Base-by-base conservation (phyloP, 805 yeast genomes). In the Candida maris region DNA sequence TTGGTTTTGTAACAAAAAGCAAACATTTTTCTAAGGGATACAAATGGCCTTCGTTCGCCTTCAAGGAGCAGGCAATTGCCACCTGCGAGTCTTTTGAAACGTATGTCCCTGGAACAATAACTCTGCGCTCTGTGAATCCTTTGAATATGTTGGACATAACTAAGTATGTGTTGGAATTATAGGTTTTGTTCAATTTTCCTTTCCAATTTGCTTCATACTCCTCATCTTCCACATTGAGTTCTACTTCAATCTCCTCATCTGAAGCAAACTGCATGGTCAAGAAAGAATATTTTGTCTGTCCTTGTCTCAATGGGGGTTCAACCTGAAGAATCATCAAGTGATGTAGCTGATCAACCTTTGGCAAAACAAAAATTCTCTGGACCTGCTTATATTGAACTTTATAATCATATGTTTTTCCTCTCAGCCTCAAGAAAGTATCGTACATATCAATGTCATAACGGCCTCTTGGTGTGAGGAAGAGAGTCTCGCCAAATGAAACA, bases 381-480 rank as follows among this genome's bases (percentile, higher is more conserved):
- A 93, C 80, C 57, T 88, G 93, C 54, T 80, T 74, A 62, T 85
- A 91, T 59, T 85, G 96, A 42, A 93, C 75, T 65, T 91, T 93
- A 71, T 93, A 94, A 60, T 93, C 98, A 65, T 93, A 93, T 2
- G 97, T 93, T 64, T 91, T 93, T 59, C 99, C 99, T 54, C 98
- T 79, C 35, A 93, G 72, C 57, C 97, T 79, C 62, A 93, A 75
- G 34, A 93, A 84, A 20, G 77, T 75, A 23, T 85, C 80, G 63
- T 85, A 93, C 80, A 93, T 82, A 62, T 91, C 97, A 51, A 93
- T 84, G 61, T 93, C 97, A 61, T 89, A 93, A 62, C 98, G 91
- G 47, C 98, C 98, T 73, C 98, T 81, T 53, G 98, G 98, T 1
- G 97, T 93, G 41, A 93, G 77, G 71, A 93, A 87, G 57, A 91